Evolutionary conservation across 2,329 filamentous ascomycete species (phyloP).

Genomic region (Pestalotiopsis sp.): DNA sequence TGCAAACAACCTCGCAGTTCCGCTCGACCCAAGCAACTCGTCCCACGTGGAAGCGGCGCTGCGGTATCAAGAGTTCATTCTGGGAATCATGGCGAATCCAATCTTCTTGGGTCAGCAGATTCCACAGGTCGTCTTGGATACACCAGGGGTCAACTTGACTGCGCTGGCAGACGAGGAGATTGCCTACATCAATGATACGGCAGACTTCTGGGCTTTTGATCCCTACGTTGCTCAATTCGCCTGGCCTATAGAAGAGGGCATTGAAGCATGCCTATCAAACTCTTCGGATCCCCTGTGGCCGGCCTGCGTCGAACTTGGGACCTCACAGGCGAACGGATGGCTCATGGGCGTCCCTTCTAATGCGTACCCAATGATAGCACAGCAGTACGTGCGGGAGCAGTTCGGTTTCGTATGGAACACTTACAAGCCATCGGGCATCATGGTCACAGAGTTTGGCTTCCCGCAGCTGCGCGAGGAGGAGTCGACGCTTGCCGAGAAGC

Average conservation of each 20-base stretch:
- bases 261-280: conserved; percentile 51
- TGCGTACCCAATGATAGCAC: conserved; percentile 61
- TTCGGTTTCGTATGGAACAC: conserved; percentile 63
- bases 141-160: conserved; percentile 46
- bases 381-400: conserved; percentile 58
- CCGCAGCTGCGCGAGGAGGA: conserved; percentile 52
- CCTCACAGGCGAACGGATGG: conserved; percentile 54
- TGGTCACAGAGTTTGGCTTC: conserved; percentile 61
- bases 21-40: conserved; percentile 40
- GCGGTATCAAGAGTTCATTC: conserved; percentile 49
- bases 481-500: conserved; percentile 47
- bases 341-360: conserved; percentile 59
- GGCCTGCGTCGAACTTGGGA: conserved; percentile 54
- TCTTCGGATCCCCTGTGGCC: conserved; percentile 47
- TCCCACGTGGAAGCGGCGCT: conserved; percentile 47
- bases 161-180: conserved; percentile 49
- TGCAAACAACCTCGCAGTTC: conserved; percentile 53
- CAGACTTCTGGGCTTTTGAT: conserved; percentile 60
- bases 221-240: conserved; percentile 60
- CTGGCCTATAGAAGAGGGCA: conserved; percentile 46
- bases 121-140: conserved; percentile 47
- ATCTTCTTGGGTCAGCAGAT: conserved; percentile 55
- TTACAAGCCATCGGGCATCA: conserved; percentile 47
- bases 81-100: conserved; percentile 55
- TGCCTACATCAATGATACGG: conserved; percentile 49